These are phyloP conservation scores for Ustilago shanxiensis DNA, from an alignment of 1,284 basidiomycete genomes.

Conservation along the genomic window DNA sequence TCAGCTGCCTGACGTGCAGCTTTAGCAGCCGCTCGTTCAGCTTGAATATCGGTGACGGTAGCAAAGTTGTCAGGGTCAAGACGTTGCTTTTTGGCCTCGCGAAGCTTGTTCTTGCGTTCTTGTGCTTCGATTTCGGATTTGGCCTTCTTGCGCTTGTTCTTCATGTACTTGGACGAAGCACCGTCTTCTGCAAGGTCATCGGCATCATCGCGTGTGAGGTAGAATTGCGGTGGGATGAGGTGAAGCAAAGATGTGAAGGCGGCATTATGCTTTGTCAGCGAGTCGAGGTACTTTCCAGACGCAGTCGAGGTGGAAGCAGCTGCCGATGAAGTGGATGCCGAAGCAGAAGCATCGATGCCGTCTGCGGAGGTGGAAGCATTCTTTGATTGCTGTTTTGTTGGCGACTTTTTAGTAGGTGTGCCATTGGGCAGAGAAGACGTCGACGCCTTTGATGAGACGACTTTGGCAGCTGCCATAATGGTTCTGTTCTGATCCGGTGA, in stretches of 20 bases:
- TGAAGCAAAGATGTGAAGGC: slow-evolving; percentile 60
- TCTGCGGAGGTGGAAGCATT: slow-evolving; percentile 10
- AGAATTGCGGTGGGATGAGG: slow-evolving; percentile 66
- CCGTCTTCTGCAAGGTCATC: slow-evolving; percentile 48
- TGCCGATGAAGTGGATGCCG: slow-evolving; percentile 29
- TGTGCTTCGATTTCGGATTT: slow-evolving; percentile 62
- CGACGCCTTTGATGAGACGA: slow-evolving; percentile 25
- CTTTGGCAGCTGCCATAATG: slow-evolving; percentile 43
- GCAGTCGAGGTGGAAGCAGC: slow-evolving; percentile 16
- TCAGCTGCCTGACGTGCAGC: slow-evolving; percentile 39
- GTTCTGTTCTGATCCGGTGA: neutral
- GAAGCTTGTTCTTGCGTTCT: slow-evolving; percentile 57
- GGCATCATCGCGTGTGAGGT: slow-evolving; percentile 54
- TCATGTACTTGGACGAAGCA: slow-evolving; percentile 60
- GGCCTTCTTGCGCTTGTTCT: slow-evolving; percentile 67
- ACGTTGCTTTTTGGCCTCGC: slow-evolving; percentile 59
- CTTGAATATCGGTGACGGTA: slow-evolving; percentile 58
- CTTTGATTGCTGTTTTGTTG: slow-evolving; percentile 19
- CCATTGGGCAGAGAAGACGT: slow-evolving; percentile 19
- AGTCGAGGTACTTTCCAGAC: slow-evolving; percentile 36
- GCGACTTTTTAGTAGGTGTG: slow-evolving; percentile 22
- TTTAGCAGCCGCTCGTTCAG: slow-evolving; percentile 52
- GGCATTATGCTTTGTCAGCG: slow-evolving; percentile 54
- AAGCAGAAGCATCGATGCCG: slow-evolving; percentile 14
- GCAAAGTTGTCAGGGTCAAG: slow-evolving; percentile 66